phyloP scores from a whole-genome alignment of 2,329 filamentous ascomycete species.

The Chaetomium sp. region DNA sequence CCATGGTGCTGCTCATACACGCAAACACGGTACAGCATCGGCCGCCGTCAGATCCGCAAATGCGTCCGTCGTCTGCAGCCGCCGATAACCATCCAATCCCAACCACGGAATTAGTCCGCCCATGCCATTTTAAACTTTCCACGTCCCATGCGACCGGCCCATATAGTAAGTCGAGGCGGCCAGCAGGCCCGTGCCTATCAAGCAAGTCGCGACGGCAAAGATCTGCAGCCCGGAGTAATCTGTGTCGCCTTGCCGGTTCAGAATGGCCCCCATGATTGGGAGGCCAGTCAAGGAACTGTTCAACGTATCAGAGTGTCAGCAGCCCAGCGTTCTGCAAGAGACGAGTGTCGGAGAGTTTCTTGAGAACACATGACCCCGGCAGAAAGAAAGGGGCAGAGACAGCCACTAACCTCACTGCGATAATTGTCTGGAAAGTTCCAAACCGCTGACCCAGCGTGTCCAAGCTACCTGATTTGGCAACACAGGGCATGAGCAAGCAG shows the following conservation, averaged over 20 bases:
- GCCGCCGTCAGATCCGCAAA: neutral
- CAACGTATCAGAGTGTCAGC: neutral
- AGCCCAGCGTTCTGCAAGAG: neutral
- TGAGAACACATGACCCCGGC: neutral
- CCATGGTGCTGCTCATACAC: neutral
- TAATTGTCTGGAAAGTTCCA: neutral
- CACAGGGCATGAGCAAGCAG: neutral
- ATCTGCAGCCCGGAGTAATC: neutral
- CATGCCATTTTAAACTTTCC: neutral
- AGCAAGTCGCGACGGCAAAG: neutral
- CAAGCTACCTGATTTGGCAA: neutral
- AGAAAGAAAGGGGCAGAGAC: neutral
- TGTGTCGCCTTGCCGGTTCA: neutral
- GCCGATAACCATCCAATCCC: neutral
- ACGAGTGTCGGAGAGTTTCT: neutral
- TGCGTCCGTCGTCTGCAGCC: neutral
- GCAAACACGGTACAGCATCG: neutral
- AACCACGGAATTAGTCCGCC: neutral
- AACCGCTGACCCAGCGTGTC: neutral
- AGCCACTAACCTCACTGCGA: neutral
- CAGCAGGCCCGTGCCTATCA: neutral
- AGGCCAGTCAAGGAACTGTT: neutral
- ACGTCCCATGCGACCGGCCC: neutral
- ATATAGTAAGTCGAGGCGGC: neutral
- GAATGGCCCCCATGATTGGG: conserved; percentile 1